Evolutionary conservation across 441 rosid species (phyloP).

Genomic region (Gossypium trilobum): DNA sequence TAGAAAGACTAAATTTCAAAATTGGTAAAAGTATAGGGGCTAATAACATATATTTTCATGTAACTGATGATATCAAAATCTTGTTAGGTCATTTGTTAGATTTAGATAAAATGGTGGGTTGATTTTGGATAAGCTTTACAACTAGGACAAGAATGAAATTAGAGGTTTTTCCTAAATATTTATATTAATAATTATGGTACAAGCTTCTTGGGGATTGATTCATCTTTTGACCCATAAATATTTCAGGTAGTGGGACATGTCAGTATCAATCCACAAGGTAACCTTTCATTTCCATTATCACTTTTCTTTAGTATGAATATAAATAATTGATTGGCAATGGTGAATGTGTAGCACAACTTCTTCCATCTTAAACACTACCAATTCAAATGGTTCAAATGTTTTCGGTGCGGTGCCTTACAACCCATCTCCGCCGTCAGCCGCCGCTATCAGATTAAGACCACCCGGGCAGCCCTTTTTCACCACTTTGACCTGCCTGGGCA

Average conservation of each 20-base stretch:
- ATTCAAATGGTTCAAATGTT: slow-evolving; percentile 36
- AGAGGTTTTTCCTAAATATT: too few relatives aligned
- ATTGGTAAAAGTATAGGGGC: too few relatives aligned
- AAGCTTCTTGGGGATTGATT: not conserved
- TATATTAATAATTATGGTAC: too few relatives aligned
- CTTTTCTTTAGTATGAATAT: too few relatives aligned
- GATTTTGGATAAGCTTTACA: not conserved
- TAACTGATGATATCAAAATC: not conserved
- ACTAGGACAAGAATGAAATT: not conserved
- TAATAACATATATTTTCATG: too few relatives aligned
- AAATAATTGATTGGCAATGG: not conserved
- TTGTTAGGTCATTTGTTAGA: not conserved
- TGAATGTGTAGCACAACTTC: slow-evolving; percentile 61
- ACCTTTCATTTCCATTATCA: not conserved
- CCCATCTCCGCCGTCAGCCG: slow-evolving; percentile 41
- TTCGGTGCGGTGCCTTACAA: slow-evolving; percentile 63
- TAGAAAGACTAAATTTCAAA: too few relatives aligned
- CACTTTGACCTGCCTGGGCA: slow-evolving; percentile 2
- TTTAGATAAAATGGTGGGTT: not conserved
- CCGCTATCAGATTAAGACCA: slow-evolving; percentile 20
- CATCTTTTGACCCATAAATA: not conserved
- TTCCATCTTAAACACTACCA: slow-evolving; percentile 66
- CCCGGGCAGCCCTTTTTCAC: not conserved
- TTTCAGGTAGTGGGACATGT: slow-evolving; percentile 69
- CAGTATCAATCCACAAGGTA: slow-evolving; percentile 75